Percentiles rank a stretch among this genome's conserved stretches.
Conservation (phyloP, 176 grass and related monocot genomes). For the Tillandsia fasciculata region DNA sequence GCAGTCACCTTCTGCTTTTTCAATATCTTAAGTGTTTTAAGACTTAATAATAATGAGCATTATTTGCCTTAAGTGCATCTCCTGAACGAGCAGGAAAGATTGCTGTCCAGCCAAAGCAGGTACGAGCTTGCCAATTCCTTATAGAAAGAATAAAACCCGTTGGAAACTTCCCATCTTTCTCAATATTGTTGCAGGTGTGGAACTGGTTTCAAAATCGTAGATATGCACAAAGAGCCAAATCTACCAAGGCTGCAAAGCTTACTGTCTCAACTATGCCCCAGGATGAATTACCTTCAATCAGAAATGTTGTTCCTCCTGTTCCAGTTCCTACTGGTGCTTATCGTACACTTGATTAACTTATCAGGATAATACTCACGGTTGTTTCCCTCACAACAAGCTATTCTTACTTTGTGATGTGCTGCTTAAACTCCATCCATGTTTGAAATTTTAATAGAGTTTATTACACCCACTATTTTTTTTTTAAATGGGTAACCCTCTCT, state of each 20-base stretch:
- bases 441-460: no score
- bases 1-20: neutral
- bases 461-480: no score
- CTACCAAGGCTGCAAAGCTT: conserved; percentile 28
- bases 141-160: neutral
- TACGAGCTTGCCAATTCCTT: neutral
- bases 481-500: no score
- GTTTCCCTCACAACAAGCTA: neutral
- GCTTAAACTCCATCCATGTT: no score
- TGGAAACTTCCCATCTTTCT: neutral
- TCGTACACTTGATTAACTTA: conserved; percentile 5
- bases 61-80: conserved; percentile 34
- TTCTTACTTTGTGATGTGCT: neutral
- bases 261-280: conserved; percentile 7
- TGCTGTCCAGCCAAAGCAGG: conserved; percentile 86
- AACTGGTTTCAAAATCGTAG: conserved; percentile 99
- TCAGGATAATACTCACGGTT: conserved; percentile 1
- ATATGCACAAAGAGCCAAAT: conserved; percentile 81
- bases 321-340: conserved; percentile 44
- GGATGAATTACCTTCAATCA: conserved; percentile 14
- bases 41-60: conserved; percentile 13
- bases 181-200: conserved; percentile 57
- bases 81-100: conserved; percentile 59
- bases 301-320: conserved; percentile 27
- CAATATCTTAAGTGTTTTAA: neutral